Conservation (phyloP, 768 basidiomycete genomes). For the Rhodotorula kratochvilovae region DNA sequence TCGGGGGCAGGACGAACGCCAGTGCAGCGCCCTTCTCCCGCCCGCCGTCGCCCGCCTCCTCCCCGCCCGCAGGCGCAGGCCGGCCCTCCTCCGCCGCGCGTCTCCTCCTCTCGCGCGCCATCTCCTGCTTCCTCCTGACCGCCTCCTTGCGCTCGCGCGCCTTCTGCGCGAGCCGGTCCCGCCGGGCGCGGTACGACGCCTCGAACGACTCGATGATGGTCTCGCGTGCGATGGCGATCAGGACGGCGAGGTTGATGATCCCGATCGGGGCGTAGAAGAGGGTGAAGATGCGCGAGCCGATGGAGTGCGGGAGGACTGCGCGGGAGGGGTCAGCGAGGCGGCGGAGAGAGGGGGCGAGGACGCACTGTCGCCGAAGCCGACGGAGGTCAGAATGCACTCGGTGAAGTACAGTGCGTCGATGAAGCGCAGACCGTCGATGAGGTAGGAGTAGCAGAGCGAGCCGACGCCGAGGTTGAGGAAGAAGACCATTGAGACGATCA, state of each 20-base stretch:
- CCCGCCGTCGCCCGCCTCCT: neutral
- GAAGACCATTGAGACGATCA: conserved; percentile 70
- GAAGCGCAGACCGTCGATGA: conserved; percentile 49
- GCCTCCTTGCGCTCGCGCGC: conserved; percentile 24
- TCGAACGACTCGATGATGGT: conserved; percentile 58
- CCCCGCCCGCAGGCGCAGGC: conserved; percentile 9
- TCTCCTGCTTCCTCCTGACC: conserved; percentile 14
- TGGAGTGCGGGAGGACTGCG: neutral
- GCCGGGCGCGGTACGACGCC: conserved; percentile 51
- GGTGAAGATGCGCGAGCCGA: conserved; percentile 22
- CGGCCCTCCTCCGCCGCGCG: neutral
- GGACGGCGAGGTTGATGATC: conserved; percentile 38
- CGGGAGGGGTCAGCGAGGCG: neutral
- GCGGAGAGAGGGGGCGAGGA: neutral
- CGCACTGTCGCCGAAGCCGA: conserved; percentile 32
- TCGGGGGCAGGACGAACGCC: neutral
- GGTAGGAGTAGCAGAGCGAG: conserved; percentile 54
- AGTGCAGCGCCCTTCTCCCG: neutral
- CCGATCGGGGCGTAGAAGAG: conserved; percentile 39
- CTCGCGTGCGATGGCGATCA: conserved; percentile 25
- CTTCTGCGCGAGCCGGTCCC: conserved; percentile 44
- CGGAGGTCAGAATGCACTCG: conserved; percentile 65
- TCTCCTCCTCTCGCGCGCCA: neutral
- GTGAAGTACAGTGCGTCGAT: conserved; percentile 49
- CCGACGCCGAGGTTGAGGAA: conserved; percentile 71